Evolutionary conservation across 805 yeast genomes (phyloP).

Genomic region (Candida koratica): DNA sequence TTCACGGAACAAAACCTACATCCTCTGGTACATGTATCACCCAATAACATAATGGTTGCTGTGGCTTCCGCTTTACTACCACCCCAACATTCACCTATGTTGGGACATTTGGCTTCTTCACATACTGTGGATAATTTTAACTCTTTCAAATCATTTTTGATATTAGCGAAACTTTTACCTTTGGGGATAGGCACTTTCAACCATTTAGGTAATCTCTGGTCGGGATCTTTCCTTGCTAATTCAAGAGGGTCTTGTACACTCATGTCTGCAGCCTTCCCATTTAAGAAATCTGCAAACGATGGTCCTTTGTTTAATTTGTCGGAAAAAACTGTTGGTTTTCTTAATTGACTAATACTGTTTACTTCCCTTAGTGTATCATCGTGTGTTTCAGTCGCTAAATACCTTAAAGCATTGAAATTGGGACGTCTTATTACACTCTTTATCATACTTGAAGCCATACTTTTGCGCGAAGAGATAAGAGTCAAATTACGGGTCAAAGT

Average conservation of each 20-base stretch:
- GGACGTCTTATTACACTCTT: conserved; percentile 1
- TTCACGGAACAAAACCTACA: conserved; percentile 97
- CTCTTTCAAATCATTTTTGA: conserved; percentile 84
- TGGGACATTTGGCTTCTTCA: conserved; percentile 99
- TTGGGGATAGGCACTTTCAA: conserved; percentile 94
- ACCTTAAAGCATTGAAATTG: conserved; percentile 4
- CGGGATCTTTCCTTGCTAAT: conserved; percentile 62
- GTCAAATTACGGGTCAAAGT: conserved; percentile 7
- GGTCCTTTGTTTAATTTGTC: conserved; percentile 82
- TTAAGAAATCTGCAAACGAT: conserved; percentile 84
- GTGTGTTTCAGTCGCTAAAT: conserved; percentile 19
- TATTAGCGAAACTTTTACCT: conserved; percentile 75
- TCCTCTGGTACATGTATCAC: conserved; percentile 99
- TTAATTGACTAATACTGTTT: conserved; percentile 17
- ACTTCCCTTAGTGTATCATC: conserved; percentile 2
- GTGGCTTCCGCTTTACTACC: conserved; percentile 92
- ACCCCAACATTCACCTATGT: conserved; percentile 99
- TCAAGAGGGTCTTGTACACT: conserved; percentile 68
- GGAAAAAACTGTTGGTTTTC: conserved; percentile 55
- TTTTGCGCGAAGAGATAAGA: conserved; percentile 4
- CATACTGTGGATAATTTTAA: conserved; percentile 91
- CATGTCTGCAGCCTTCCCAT: conserved; percentile 71
- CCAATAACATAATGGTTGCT: conserved; percentile 95
- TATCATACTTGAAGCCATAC: conserved; percentile 8
- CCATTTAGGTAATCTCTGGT: conserved; percentile 85